These are phyloP conservation scores for Saturnispora silvae DNA, from an alignment of 805 yeast genomes.

Conservation along the genomic window DNA sequence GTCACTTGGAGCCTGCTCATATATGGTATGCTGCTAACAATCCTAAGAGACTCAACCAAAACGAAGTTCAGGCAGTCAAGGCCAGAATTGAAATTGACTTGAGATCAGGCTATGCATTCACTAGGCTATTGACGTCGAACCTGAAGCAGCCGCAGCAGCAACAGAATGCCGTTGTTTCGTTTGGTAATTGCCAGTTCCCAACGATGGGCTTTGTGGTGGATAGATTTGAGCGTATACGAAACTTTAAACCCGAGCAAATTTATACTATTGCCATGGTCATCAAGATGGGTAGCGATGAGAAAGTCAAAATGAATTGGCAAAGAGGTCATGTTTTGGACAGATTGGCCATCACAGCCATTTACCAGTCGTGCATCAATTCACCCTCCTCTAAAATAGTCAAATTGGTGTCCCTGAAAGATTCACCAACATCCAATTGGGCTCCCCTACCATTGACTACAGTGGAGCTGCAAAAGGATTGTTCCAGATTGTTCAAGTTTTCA, in stretches of 20 bases:
- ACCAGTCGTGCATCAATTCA: slow-evolving; percentile 50
- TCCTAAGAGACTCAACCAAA: slow-evolving; percentile 54
- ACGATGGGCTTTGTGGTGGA: slow-evolving; percentile 95
- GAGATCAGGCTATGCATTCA: slow-evolving; percentile 81
- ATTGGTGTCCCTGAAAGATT: slow-evolving; percentile 29
- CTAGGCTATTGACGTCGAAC: slow-evolving; percentile 54
- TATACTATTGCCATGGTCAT: slow-evolving; percentile 61
- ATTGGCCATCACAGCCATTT: slow-evolving; percentile 48
- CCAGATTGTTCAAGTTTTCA: slow-evolving; percentile 59
- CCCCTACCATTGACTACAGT: slow-evolving; percentile 94
- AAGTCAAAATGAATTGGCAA: slow-evolving; percentile 55
- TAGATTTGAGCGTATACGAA: slow-evolving; percentile 63
- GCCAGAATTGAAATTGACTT: slow-evolving; percentile 83
- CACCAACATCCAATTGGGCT: slow-evolving; percentile 64
- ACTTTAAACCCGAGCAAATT: slow-evolving; percentile 66
- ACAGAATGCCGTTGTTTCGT: slow-evolving; percentile 37
- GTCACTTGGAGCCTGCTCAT: slow-evolving; percentile 75
- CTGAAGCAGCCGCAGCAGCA: not conserved
- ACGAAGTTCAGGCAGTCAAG: slow-evolving; percentile 72
- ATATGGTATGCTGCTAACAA: slow-evolving; percentile 61
- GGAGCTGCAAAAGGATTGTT: slow-evolving; percentile 79
- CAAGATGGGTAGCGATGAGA: slow-evolving; percentile 28
- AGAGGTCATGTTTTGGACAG: slow-evolving; percentile 67
- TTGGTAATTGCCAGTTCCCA: slow-evolving; percentile 94
- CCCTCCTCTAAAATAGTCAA: slow-evolving; percentile 33